Evolutionary conservation across 441 rosid species (phyloP).

Genomic region (Geranium incanum): DNA sequence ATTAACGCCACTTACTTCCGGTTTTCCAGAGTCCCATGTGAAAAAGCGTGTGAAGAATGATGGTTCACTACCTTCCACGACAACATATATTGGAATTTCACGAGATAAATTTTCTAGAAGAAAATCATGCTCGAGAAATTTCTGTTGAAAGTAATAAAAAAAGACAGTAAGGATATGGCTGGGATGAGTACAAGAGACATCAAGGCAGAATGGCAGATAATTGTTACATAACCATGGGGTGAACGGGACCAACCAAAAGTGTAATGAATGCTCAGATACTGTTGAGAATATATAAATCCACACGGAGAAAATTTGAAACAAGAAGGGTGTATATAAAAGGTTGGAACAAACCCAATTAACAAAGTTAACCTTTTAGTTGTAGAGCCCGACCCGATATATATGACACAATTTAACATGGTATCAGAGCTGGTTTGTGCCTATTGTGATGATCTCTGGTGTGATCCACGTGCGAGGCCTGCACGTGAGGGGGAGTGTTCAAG

Average conservation of each 20-base stretch:
- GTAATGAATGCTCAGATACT: neutral
- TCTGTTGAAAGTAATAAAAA: constrained; percentile 34
- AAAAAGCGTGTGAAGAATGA: constrained; percentile 90
- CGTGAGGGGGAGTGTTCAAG: no score
- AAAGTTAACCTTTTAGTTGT: neutral
- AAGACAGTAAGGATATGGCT: neutral
- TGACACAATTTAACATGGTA: no score
- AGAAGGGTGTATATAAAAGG: neutral
- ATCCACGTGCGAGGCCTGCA: no score
- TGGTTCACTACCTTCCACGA: constrained; percentile 90
- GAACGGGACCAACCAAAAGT: neutral
- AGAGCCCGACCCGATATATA: no score
- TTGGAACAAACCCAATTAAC: neutral
- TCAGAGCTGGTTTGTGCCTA: no score
- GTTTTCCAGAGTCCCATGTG: constrained; percentile 82
- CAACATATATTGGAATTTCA: constrained; percentile 67
- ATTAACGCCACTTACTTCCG: constrained; percentile 36
- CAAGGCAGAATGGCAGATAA: neutral
- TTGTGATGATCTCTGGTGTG: no score
- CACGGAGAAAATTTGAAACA: no score
- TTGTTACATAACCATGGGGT: neutral
- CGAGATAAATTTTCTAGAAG: constrained; percentile 60
- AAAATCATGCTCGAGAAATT: constrained; percentile 72
- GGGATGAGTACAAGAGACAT: neutral
- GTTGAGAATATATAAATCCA: no score